These are phyloP conservation scores for Hypoxylon perforatum DNA, from an alignment of 495 filamentous ascomycete genomes.

Conservation along the genomic window DNA sequence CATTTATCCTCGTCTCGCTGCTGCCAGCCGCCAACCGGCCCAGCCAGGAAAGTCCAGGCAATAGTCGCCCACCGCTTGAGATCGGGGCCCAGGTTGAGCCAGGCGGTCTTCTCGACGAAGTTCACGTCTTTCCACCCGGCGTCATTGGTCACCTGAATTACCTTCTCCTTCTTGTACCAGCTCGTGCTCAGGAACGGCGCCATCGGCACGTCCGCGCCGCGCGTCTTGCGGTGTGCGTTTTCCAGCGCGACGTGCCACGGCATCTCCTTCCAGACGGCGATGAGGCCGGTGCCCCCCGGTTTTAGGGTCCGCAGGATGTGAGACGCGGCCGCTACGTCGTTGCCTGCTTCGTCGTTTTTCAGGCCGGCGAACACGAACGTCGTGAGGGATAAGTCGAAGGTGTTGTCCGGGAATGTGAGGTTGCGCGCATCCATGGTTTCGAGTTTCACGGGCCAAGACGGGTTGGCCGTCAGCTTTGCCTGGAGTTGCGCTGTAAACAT, in stretches of 20 bases:
- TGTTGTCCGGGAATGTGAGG: conserved; percentile 41
- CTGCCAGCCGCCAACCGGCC: conserved; percentile 20
- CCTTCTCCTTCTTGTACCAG: neutral
- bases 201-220: conserved; percentile 18
- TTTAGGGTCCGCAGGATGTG: conserved; percentile 45
- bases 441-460: conserved; percentile 6
- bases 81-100: conserved; percentile 16
- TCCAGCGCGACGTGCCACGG: conserved; percentile 30
- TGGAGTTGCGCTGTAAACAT: conserved; percentile 12
- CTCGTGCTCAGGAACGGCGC: neutral
- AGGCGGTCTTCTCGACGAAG: neutral
- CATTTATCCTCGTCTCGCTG: conserved; percentile 45
- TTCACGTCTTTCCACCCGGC: conserved; percentile 11
- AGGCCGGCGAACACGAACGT: conserved; percentile 28
- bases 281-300: conserved; percentile 37
- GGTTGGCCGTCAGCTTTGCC: neutral
- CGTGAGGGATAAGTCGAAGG: conserved; percentile 38
- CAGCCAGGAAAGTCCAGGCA: conserved; percentile 39
- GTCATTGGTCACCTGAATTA: conserved; percentile 1
- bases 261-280: conserved; percentile 31
- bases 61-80: conserved; percentile 26
- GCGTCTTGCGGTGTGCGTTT: conserved; percentile 15
- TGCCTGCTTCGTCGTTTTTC: too few species aligned
- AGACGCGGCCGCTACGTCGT: conserved; percentile 16
- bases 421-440: conserved; percentile 17